phyloP scores from a whole-genome alignment of 352 stramenopile genomes.

The Pythium plurisporium region DNA sequence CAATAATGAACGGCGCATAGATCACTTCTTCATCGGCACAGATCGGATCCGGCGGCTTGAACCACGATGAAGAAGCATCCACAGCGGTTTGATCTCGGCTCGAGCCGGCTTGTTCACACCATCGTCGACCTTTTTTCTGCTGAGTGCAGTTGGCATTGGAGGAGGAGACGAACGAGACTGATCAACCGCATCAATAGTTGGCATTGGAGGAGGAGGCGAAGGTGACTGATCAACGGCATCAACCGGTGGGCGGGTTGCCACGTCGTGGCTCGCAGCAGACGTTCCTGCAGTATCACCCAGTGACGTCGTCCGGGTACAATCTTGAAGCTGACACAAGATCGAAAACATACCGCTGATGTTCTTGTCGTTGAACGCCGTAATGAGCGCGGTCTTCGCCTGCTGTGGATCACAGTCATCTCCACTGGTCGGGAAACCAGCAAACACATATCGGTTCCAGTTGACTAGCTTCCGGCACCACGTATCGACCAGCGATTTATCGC shows the following conservation, averaged over 20 bases:
- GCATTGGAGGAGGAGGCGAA: too few species aligned
- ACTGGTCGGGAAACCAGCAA: constrained; percentile 16
- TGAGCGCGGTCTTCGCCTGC: constrained; percentile 25
- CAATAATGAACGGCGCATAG: not conserved
- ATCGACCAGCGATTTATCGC: constrained; percentile 43
- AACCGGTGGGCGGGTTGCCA: not conserved
- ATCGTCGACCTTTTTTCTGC: not conserved
- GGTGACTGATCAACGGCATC: too few species aligned
- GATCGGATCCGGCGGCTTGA: constrained; percentile 19
- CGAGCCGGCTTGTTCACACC: not conserved
- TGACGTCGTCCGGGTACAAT: too few species aligned
- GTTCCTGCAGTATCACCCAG: too few species aligned
- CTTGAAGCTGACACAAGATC: constrained; percentile 7
- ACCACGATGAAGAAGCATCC: constrained; percentile 16
- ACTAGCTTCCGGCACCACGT: constrained; percentile 48
- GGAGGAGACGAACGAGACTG: too few species aligned
- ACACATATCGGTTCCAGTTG: constrained; percentile 75
- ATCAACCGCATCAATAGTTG: too few species aligned
- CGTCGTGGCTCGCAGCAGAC: too few species aligned
- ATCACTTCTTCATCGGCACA: constrained; percentile 1
- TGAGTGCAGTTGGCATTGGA: too few species aligned
- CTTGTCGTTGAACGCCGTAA: constrained; percentile 29
- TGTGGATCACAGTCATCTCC: constrained; percentile 15
- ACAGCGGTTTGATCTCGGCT: constrained; percentile 16
- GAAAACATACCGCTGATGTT: constrained; percentile 21